A percentile compares a stretch with the other conserved stretches of the same genome.
Evolutionary conservation across 2,329 filamentous ascomycete species (phyloP).

Genomic region (Neurospora crassa): DNA sequence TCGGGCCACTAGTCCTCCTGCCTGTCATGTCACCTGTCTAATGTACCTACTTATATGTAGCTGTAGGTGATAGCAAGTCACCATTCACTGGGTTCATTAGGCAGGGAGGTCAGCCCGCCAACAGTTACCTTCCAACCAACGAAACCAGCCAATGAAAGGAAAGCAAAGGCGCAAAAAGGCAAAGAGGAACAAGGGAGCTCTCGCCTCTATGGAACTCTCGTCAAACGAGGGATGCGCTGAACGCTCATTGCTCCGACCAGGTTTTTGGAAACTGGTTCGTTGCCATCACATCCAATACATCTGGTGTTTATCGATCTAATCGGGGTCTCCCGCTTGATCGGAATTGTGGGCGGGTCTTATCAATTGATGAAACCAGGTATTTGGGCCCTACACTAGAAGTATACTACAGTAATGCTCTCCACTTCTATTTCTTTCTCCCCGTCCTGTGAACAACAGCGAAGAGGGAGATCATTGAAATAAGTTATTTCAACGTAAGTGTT

Average conservation of each 20-base stretch:
- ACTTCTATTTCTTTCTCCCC: not conserved
- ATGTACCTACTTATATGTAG: not conserved
- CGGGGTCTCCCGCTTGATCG: conserved; percentile 13
- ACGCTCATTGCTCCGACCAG: conserved; percentile 13
- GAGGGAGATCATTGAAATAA: not conserved
- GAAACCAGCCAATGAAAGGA: not conserved
- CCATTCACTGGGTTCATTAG: not conserved
- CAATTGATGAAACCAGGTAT: conserved; percentile 10
- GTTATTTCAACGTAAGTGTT: not conserved
- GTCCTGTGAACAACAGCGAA: not conserved
- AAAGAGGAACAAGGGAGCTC: not conserved
- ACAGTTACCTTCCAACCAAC: not conserved
- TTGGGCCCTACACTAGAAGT: conserved; percentile 8
- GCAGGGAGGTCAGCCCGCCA: not conserved
- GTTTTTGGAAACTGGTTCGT: conserved; percentile 5
- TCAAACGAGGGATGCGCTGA: not conserved
- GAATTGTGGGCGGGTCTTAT: conserved; percentile 10
- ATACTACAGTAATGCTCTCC: conserved; percentile 1
- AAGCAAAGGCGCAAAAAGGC: not conserved
- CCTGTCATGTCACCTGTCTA: not conserved
- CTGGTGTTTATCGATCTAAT: conserved; percentile 7
- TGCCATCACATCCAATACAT: not conserved
- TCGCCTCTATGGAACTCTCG: not conserved
- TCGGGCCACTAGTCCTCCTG: not conserved
- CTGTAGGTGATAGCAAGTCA: not conserved